Base-by-base conservation (phyloP, 1,284 basidiomycete species). In the Heterobasidion parviporum region DNA sequence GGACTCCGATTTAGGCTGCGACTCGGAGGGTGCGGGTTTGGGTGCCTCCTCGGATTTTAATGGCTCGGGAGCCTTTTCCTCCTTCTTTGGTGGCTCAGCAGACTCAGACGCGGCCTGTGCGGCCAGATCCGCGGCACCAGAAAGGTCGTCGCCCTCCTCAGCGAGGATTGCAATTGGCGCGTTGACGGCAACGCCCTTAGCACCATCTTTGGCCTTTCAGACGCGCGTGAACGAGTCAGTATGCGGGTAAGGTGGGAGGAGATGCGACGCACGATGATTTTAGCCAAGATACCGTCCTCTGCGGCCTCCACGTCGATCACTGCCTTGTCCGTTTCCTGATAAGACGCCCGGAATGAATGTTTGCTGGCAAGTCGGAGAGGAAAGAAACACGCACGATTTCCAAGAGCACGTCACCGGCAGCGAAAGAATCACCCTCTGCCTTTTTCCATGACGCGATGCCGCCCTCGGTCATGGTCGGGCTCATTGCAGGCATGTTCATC, bases 401-500 rank as follows among this genome's bases (percentile, higher is more conserved):
- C 53, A 96, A 82, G 52, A 96, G 75, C 59, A 99, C 95, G 65
- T 99, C 96, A 47, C 96, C 95, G 6, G 88, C 83, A 8, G 86
- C 65, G 71, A 94, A 99, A 6, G 84, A 60, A 65, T 98, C 94
- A 58, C 97, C 97, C 72, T 97, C 93, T 73, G 91, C 87, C 78
- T 93, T 91, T 81, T 98, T 98, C 97, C 97, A 99, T 48, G 80
- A 79, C 52, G 96, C 91, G 70, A 99, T 97, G 63, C 96, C 97
- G 63, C 97, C 97, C 77, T 98, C 96, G 10, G 94, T 95, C 96
- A 99, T 99, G 60, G 96, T 99, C 52, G 96, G 96, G 63, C 94
- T 97, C 97, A 99, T 99, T 65, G 94, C 96, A 57, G 96, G 96
- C 95, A 99, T 98, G 63, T 87, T 79, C 78, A 99, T 97, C 72